These are phyloP conservation scores for Vaccinium darrowii DNA, from an alignment of 148 eudicot genomes.

Conservation along the genomic window DNA sequence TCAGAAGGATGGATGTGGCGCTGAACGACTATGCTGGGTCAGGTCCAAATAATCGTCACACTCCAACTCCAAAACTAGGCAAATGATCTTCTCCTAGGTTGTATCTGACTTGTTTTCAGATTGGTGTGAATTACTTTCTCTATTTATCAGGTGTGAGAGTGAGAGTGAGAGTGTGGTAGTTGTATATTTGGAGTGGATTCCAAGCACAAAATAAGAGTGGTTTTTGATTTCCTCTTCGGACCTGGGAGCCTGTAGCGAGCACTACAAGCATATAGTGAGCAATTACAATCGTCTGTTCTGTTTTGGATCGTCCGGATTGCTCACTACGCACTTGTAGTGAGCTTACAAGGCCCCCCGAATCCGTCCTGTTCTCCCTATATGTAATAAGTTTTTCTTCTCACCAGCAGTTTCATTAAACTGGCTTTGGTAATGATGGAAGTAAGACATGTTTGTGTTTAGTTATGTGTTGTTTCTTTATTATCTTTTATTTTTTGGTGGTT, in stretches of 20 bases:
- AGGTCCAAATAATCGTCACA: constrained; percentile 72
- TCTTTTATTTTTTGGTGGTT: background rate
- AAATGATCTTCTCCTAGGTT: background rate
- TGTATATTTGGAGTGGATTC: background rate
- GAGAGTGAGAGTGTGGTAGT: background rate
- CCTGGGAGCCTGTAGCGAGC: too few relatives aligned
- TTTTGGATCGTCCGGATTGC: too few relatives aligned
- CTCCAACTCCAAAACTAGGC: constrained; percentile 39
- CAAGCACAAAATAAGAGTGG: background rate
- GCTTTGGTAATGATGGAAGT: background rate
- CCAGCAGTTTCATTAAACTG: background rate
- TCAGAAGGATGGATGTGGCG: constrained; percentile 32
- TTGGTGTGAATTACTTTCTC: background rate
- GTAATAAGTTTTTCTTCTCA: background rate
- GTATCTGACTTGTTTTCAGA: background rate
- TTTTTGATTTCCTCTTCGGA: background rate
- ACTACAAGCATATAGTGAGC: too few relatives aligned
- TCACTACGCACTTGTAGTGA: too few relatives aligned
- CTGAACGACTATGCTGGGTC: constrained; percentile 70
- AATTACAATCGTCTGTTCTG: too few relatives aligned
- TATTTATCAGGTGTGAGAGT: background rate
- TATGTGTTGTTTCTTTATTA: background rate
- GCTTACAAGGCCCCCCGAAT: too few relatives aligned
- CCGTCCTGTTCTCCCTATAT: background rate
- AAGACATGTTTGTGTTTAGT: background rate